Percentiles rank a stretch among this genome's conserved stretches.
Conservation (phyloP, 2,329 filamentous ascomycete genomes). For the Ceratocystis papillata region DNA sequence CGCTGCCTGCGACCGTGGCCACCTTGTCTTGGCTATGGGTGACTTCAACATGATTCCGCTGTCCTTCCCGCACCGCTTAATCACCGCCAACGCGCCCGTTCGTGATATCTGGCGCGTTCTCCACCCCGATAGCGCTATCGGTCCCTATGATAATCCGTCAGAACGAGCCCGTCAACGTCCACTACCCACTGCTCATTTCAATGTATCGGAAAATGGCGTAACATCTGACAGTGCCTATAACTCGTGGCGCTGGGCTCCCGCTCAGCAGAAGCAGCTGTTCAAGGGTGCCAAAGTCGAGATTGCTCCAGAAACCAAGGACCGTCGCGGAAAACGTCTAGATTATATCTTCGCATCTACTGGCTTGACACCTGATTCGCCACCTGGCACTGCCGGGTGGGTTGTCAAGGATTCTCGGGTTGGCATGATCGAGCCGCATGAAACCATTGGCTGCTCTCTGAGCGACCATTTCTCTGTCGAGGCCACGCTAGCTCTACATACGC, state of each 20-base stretch:
- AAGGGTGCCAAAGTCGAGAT: constrained; percentile 44
- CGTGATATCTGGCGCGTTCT: constrained; percentile 75
- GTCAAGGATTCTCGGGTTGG: constrained; percentile 62
- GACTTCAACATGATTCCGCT: constrained; percentile 96
- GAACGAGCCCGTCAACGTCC: constrained; percentile 56
- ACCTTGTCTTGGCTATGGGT: constrained; percentile 74
- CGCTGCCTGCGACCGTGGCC: constrained; percentile 65
- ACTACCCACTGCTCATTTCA: constrained; percentile 66
- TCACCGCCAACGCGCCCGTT: constrained; percentile 67
- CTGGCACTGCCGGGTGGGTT: constrained; percentile 47
- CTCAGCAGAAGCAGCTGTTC: constrained; percentile 54
- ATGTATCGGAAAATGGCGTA: constrained; percentile 68
- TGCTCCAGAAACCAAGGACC: constrained; percentile 56
- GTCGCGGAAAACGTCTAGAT: constrained; percentile 74
- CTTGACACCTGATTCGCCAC: constrained; percentile 26
- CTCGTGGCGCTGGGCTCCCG: constrained; percentile 82
- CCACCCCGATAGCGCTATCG: constrained; percentile 74
- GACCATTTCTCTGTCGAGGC: constrained; percentile 91
- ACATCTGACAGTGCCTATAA: constrained; percentile 81
- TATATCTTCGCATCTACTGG: constrained; percentile 76
- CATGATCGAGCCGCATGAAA: constrained; percentile 72
- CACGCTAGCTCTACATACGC: constrained; percentile 48
- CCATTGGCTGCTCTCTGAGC: constrained; percentile 72
- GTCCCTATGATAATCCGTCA: constrained; percentile 54
- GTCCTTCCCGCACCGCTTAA: constrained; percentile 71